Conservation (phyloP, 2,329 filamentous ascomycete species). For the Neofusicoccum cordaticola region DNA sequence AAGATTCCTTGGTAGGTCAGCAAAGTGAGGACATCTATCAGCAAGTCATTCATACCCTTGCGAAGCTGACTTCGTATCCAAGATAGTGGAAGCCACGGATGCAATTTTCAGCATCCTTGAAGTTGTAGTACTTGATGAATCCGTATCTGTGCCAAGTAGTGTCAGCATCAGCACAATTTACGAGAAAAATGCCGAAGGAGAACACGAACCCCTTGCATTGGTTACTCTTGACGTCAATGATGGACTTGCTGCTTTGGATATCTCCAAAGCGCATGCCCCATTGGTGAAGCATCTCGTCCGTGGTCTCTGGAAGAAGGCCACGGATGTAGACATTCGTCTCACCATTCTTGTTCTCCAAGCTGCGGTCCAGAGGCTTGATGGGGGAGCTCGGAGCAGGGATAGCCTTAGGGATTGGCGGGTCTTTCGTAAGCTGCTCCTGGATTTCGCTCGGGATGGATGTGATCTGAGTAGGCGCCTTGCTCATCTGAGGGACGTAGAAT, state of each 20-base stretch:
- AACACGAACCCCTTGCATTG: constrained; percentile 84
- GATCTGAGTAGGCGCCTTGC: constrained; percentile 36
- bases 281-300: constrained; percentile 78
- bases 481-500: constrained; percentile 41
- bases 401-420: constrained; percentile 81
- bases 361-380: constrained; percentile 87
- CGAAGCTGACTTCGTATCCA: constrained; percentile 97
- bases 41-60: constrained; percentile 61
- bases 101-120: constrained; percentile 87
- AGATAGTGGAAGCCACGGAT: constrained; percentile 93
- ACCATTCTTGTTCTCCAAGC: constrained; percentile 87
- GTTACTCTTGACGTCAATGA: constrained; percentile 90
- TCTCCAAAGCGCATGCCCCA: constrained; percentile 88
- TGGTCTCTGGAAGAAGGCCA: constrained; percentile 90
- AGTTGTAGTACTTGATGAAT: constrained; percentile 91
- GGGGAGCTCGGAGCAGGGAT: constrained; percentile 86
- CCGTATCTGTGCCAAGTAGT: constrained; percentile 68
- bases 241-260: constrained; percentile 96
- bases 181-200: not conserved
- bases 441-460: constrained; percentile 43
- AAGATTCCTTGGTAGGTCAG: constrained; percentile 64
- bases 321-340: constrained; percentile 99
- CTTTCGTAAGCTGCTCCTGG: constrained; percentile 54
- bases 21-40: constrained; percentile 20
- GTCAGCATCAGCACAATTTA: constrained; percentile 28